Percentiles rank a stretch among this genome's conserved stretches.
Evolutionary conservation across 2,329 filamentous ascomycete species (phyloP).

Genomic region (Raffaelea arxii): DNA sequence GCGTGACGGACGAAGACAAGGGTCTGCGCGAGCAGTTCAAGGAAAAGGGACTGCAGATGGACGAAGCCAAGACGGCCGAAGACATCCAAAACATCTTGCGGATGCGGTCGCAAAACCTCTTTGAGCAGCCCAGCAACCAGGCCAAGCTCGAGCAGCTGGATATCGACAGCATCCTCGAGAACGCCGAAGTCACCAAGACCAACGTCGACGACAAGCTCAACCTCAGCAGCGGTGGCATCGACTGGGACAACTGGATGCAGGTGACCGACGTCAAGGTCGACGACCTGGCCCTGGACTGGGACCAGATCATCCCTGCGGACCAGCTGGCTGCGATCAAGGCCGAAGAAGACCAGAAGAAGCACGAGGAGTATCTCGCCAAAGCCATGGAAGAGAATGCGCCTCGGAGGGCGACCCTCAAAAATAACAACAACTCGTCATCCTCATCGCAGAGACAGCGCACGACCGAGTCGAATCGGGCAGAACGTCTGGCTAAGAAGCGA

Average conservation of each 20-base stretch:
- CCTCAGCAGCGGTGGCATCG: conserved; percentile 76
- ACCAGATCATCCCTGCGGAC: conserved; percentile 94
- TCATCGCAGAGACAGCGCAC: no score
- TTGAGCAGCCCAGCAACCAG: conserved; percentile 94
- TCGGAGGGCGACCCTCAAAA: conserved; percentile 58
- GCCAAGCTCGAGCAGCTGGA: conserved; percentile 94
- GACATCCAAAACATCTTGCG: conserved; percentile 96
- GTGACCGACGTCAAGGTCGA: conserved; percentile 98
- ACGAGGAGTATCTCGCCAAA: conserved; percentile 73
- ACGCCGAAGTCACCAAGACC: conserved; percentile 94
- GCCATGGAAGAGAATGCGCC: conserved; percentile 80
- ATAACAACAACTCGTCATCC: conserved; percentile 36
- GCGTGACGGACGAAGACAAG: conserved; percentile 90
- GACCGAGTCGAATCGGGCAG: conserved; percentile 50
- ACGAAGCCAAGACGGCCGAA: conserved; percentile 81
- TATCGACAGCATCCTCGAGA: conserved; percentile 93
- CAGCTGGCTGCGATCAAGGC: conserved; percentile 82
- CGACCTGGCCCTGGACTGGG: conserved; percentile 73
- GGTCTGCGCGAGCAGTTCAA: conserved; percentile 65
- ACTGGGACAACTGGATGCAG: conserved; percentile 91
- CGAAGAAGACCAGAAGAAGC: conserved; percentile 74
- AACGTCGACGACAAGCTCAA: conserved; percentile 87
- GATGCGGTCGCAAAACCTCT: conserved; percentile 97
- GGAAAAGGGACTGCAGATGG: conserved; percentile 63
- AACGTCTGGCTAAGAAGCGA: conserved; percentile 56